Base-by-base conservation (phyloP, 1,284 basidiomycete genomes). In the Malassezia yamatoensis region DNA sequence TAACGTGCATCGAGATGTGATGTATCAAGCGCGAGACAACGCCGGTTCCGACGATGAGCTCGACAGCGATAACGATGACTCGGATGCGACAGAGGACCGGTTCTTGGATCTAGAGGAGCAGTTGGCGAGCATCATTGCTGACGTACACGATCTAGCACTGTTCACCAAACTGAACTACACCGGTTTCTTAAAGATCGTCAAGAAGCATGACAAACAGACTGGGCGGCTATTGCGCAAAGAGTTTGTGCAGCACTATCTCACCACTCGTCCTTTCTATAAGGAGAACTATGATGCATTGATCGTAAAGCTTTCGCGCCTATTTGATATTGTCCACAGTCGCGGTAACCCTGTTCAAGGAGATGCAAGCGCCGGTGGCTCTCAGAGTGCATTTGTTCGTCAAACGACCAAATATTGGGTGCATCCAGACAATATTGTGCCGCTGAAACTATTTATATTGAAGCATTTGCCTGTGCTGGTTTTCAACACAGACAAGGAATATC, bases 151-250 rank as follows among this genome's bases (percentile, higher is more conserved):
- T 76, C 81, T 99, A 29, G 91, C 93, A 11, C 78, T 93, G 51
- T 93, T 90, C 76, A 71, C 64, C 87, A 96, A 96, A 77, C 82
- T 96, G 62, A 96, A 96, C 76, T 90, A 76, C 64, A 78, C 94
- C 0, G 94, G 94, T 9, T 99, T 99, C 77, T 87, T 96, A 81
- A 99, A 99, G 79, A 98, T 98, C 62, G 81, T 96, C 62, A 98
- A 98, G 82, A 88, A 88, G 84, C 87, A 88, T 74, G 87, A 88
- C 73, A 83, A 83, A 78, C 78, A 80, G 63, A 83, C 81, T 13
- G 80, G 79, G n/a, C 80, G 79, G 59, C 76, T 78, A 32, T 73
- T 83, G 45, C 80, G 81, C 67, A 77, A 79, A 42, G 78, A 80
- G 35, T 83, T 83, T 71, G 83, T 91, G 66, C 86, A 89, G 75